A percentile compares a stretch with the other conserved stretches of the same genome.
These are phyloP conservation scores for Cutaneotrichosporon mucoides DNA, from an alignment of 1,284 basidiomycete species.

Conservation along the genomic window DNA sequence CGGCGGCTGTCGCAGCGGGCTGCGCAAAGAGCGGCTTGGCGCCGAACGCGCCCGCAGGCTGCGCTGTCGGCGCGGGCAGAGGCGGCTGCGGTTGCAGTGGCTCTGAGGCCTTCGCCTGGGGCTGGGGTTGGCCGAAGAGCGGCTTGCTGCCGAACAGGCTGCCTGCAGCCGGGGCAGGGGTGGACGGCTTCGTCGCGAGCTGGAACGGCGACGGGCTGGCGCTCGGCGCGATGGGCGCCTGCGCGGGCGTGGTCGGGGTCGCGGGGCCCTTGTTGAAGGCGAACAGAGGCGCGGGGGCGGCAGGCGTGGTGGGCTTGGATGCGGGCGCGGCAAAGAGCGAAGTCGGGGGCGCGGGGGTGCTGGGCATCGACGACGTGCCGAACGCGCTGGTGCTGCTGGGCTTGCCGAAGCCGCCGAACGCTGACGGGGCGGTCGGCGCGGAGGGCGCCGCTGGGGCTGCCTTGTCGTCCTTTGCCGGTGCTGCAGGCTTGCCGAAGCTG, in stretches of 20 bases:
- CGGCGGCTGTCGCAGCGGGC: neutral
- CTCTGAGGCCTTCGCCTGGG: slow-evolving; percentile 2
- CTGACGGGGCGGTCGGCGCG: neutral
- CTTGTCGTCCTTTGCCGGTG: neutral
- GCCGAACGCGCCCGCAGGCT: slow-evolving; percentile 1
- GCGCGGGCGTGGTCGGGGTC: neutral
- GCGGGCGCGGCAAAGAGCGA: neutral
- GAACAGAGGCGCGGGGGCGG: neutral
- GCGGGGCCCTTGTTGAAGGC: neutral
- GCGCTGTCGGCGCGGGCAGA: slow-evolving; percentile 3
- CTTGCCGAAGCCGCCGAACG: neutral
- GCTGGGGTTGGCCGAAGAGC: neutral
- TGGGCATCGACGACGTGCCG: neutral
- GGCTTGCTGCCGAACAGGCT: slow-evolving; percentile 1
- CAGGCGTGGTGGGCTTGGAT: neutral
- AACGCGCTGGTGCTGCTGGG: no score
- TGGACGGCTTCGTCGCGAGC: neutral
- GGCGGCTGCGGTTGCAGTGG: neutral
- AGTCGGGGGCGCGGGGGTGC: neutral
- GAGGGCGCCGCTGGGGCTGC: neutral
- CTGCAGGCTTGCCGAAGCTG: slow-evolving; percentile 5
- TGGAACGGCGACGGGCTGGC: neutral
- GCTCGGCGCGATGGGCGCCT: neutral
- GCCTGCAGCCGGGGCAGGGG: neutral
- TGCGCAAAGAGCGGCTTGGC: neutral